Conservation (phyloP, 805 yeast genomes). For the Kuraishia ogatae region DNA sequence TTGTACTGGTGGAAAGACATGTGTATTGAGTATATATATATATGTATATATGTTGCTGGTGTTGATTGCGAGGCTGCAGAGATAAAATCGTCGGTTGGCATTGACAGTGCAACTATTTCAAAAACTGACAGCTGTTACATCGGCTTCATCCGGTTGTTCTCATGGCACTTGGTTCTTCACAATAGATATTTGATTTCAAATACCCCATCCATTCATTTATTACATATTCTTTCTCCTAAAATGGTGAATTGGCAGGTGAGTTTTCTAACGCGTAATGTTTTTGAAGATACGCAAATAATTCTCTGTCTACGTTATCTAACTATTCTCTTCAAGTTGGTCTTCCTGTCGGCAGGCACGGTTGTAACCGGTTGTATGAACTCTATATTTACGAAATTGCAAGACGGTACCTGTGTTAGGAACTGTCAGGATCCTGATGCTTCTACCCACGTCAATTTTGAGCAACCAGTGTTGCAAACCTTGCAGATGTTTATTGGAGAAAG, state of each 20-base stretch:
- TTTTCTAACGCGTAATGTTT: background rate
- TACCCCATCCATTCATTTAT: background rate
- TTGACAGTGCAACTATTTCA: no score
- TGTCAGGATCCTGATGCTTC: slow-evolving; percentile 37
- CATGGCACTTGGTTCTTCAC: background rate
- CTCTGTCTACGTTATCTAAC: background rate
- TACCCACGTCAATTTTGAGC: slow-evolving; percentile 49
- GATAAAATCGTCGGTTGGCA: no score
- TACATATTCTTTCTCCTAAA: background rate
- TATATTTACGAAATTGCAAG: slow-evolving; percentile 66
- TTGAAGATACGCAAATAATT: background rate
- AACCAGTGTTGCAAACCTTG: slow-evolving; percentile 70
- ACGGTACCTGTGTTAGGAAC: slow-evolving; percentile 57
- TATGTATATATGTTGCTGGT: no score
- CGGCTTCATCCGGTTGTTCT: background rate
- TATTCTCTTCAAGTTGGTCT: slow-evolving; percentile 15
- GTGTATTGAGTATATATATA: no score
- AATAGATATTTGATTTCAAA: no score
- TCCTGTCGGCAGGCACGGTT: slow-evolving; percentile 42
- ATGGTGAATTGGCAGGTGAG: background rate
- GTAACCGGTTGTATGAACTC: slow-evolving; percentile 69
- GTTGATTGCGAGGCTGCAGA: no score
- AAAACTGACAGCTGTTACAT: no score
- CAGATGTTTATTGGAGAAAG: slow-evolving; percentile 79
- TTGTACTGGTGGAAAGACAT: no score